Evolutionary conservation across 1,139 yeast genomes (phyloP).

Genomic region (Candida anutae): DNA sequence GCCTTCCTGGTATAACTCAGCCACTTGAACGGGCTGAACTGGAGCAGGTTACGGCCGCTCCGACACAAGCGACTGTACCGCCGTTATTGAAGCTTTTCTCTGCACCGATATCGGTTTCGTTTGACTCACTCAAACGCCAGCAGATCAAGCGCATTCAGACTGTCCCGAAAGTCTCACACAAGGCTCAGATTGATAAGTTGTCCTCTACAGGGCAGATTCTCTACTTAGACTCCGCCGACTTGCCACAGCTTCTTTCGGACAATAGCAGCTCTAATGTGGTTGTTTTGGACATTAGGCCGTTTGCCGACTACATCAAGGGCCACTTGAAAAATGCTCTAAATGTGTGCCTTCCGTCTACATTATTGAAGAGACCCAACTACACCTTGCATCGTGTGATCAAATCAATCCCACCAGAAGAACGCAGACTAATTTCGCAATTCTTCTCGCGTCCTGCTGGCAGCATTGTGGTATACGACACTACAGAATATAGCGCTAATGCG

Average conservation of each 20-base stretch:
- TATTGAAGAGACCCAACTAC: constrained; percentile 61
- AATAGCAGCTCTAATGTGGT: neutral
- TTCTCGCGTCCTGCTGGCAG: constrained; percentile 5
- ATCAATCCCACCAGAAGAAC: constrained; percentile 44
- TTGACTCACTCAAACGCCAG: constrained; percentile 12
- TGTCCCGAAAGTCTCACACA: constrained; percentile 8
- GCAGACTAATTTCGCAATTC: constrained; percentile 16
- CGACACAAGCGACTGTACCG: too few species aligned
- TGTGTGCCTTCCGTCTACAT: constrained; percentile 71
- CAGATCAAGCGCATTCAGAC: constrained; percentile 12
- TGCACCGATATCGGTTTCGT: constrained; percentile 3
- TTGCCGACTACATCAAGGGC: constrained; percentile 47
- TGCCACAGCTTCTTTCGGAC: neutral
- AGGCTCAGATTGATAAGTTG: constrained; percentile 7
- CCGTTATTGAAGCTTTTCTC: neutral
- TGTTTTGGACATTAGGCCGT: constrained; percentile 65
- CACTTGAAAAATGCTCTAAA: constrained; percentile 55
- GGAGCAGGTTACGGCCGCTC: too few species aligned
- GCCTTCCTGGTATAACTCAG: too few species aligned
- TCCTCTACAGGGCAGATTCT: constrained; percentile 4
- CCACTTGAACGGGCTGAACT: too few species aligned
- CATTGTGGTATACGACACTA: constrained; percentile 26
- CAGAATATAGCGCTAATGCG: constrained; percentile 28
- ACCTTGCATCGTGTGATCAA: constrained; percentile 48
- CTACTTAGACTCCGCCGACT: constrained; percentile 1